Evolutionary conservation across 2,329 filamentous ascomycete genomes (phyloP).

Genomic region (Aspergillus phoenicis): DNA sequence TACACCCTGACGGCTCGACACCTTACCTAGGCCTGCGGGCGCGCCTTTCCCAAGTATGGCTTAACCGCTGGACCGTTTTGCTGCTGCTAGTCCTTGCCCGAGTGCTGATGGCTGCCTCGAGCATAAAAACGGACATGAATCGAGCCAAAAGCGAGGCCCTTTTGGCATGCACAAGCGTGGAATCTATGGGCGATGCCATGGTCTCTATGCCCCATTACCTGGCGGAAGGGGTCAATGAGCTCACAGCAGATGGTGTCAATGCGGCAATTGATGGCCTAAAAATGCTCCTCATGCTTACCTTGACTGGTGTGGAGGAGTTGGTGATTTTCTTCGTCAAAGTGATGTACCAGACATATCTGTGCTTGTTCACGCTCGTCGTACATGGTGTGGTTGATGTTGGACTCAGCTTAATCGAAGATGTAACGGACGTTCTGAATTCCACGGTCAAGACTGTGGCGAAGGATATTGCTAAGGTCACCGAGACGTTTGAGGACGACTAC

Average conservation of each 20-base stretch:
- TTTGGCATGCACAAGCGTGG: constrained; percentile 86
- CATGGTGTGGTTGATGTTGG: constrained; percentile 75
- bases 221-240: constrained; percentile 80
- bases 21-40: constrained; percentile 90
- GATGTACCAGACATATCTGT: constrained; percentile 85
- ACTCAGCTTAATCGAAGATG: constrained; percentile 62
- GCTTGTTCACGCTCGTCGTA: constrained; percentile 81
- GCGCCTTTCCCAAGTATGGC: constrained; percentile 91
- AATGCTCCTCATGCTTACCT: constrained; percentile 72
- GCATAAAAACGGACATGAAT: constrained; percentile 72
- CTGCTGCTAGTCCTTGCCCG: constrained; percentile 82
- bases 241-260: constrained; percentile 79
- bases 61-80: constrained; percentile 95
- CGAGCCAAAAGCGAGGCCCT: constrained; percentile 80
- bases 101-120: constrained; percentile 73
- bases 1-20: constrained; percentile 71
- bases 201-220: constrained; percentile 98
- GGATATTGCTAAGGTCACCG: constrained; percentile 47
- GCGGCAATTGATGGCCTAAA: constrained; percentile 79
- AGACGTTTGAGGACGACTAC: constrained; percentile 58
- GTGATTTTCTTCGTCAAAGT: constrained; percentile 92
- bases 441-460: constrained; percentile 50
- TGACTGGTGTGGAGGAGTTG: constrained; percentile 83
- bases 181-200: constrained; percentile 91
- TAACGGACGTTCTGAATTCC: constrained; percentile 63